Evolutionary conservation across 2,329 filamentous ascomycete species (phyloP), one percentile per base, ranked within the genome.

Genomic region (Massarina eburnea): DNA sequence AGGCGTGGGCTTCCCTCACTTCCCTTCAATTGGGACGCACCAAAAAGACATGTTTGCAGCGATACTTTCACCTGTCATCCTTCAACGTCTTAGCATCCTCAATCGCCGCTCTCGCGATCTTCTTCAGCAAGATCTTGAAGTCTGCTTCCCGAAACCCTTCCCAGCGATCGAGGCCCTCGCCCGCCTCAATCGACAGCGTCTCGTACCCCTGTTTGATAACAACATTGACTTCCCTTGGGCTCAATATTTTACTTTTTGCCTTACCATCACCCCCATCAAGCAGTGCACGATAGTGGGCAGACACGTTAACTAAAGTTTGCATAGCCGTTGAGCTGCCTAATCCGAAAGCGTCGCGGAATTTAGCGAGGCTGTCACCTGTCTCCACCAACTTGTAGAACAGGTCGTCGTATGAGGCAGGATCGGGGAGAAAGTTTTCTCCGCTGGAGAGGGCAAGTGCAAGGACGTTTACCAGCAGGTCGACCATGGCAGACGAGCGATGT

Each of bases 331-430:
- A 62, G 21, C 59, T 64, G 21, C 66, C 64, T 18, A 79, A 62
- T 4, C 75, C 73, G 68, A 94, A 97, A 8, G 82, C 85, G 51
- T 91, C 83, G 32, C 89, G 83, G 73, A 97, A 96, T 63, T 89
- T 90, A 24, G 80, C 75, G 18, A 97, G 79, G 10, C 89, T 80
- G 39, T 95, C 89, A 9, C 91, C 90, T 2, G 86, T 88, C 71
- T 99, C 94, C 20, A 97, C 91, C 2, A 97, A 81, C 73, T 99
- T 99, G 81, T 99, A 99, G 73, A 99, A 97, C 0, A 99, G 78
- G 63, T 99, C 94, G 61, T 99, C 94, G 70, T 97, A 97, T 1
- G 89, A 85, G 15, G 88, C 82, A 1, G 91, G 85, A 22, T 88
- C 89, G 0, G 92, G 94, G 7, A 99, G 79, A 71, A 99, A 97